These are phyloP conservation scores for Lactifluus volemus DNA, from an alignment of 768 basidiomycete genomes.

Conservation along the genomic window DNA sequence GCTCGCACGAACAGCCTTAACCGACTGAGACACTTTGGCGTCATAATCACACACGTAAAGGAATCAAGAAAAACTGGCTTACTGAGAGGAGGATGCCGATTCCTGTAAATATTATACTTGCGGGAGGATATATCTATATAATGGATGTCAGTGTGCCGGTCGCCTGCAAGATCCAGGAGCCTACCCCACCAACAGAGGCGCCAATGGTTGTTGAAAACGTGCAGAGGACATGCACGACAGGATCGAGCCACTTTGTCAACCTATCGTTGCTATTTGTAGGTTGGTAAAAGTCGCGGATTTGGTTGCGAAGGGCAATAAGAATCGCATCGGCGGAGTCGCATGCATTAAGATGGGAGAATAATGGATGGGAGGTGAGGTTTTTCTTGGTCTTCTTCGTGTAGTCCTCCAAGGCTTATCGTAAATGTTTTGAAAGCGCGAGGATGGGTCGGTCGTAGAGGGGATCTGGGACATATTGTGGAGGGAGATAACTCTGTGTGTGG, in stretches of 20 bases:
- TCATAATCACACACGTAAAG: neutral
- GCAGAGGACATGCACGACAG: neutral
- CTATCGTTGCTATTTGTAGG: neutral
- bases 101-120: neutral
- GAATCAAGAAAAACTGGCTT: neutral
- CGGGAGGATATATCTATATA: neutral
- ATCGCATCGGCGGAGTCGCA: neutral
- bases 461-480: no score
- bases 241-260: neutral
- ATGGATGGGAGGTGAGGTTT: neutral
- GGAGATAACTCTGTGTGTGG: no score
- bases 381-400: neutral
- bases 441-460: neutral
- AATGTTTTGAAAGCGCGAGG: neutral
- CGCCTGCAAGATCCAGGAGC: no score
- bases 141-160: no score
- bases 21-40: no score
- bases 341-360: neutral
- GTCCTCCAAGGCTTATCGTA: neutral
- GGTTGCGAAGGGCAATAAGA: neutral
- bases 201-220: neutral
- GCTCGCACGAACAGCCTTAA: neutral
- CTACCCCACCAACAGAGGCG: no score
- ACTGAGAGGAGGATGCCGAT: neutral
- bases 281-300: neutral